phyloP scores from a whole-genome alignment of 164 flowering plant genomes.

The Stephania yunnanensis region DNA sequence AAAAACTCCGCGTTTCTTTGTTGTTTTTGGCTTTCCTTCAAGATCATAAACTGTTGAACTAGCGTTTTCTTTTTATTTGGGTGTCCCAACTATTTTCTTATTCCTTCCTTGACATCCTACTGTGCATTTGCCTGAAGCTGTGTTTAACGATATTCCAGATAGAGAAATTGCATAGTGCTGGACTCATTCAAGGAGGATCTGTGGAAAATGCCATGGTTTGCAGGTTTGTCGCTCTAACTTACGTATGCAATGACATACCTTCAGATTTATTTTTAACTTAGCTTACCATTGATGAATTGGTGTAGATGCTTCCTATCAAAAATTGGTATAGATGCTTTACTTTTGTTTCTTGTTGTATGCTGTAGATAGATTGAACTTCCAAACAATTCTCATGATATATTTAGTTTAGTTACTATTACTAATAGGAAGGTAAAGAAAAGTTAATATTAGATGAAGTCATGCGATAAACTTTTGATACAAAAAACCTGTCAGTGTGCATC shows the following conservation, averaged over 20 bases:
- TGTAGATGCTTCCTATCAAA: no score
- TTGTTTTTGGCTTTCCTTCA: no score
- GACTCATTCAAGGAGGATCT: conserved; percentile 88
- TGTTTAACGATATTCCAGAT: conserved; percentile 40
- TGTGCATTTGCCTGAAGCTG: neutral
- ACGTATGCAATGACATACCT: neutral
- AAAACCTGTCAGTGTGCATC: neutral
- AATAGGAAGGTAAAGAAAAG: no score
- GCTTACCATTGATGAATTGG: neutral
- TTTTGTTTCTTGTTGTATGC: neutral
- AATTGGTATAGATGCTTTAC: no score
- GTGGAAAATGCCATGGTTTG: conserved; percentile 77
- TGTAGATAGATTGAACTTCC: neutral
- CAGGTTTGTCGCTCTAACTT: conserved; percentile 45
- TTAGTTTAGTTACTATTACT: neutral
- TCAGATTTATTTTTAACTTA: neutral
- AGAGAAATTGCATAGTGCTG: conserved; percentile 55
- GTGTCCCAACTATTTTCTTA: no score
- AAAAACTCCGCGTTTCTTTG: no score
- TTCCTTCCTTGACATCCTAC: neutral
- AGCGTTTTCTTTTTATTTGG: no score
- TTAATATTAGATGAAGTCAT: no score
- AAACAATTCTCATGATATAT: neutral
- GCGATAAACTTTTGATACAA: neutral
- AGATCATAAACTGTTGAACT: no score